These are phyloP conservation scores for Arthroderma uncinatum DNA, from an alignment of 2,329 filamentous ascomycete species.

Conservation along the genomic window DNA sequence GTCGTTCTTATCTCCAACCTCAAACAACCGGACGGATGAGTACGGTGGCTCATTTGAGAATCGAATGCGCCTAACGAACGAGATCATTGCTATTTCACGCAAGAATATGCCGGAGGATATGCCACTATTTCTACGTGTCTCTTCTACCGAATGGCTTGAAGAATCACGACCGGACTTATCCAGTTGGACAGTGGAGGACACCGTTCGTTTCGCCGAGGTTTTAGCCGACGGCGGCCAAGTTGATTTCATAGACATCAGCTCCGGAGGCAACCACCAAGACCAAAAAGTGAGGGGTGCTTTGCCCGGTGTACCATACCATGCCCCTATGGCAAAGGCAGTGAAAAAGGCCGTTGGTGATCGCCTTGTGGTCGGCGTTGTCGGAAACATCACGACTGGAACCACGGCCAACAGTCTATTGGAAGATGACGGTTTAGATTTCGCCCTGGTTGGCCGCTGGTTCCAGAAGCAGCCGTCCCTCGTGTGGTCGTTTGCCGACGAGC, in stretches of 20 bases:
- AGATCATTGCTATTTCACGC: conserved; percentile 54
- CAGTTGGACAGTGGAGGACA: conserved; percentile 58
- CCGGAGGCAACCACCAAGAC: conserved; percentile 55
- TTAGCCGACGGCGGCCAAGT: conserved; percentile 59
- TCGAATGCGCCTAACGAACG: conserved; percentile 54
- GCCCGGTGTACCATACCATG: conserved; percentile 57
- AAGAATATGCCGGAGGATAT: conserved; percentile 52
- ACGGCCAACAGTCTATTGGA: conserved; percentile 54
- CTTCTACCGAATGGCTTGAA: conserved; percentile 67
- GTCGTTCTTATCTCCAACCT: conserved; percentile 55
- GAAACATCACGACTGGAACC: conserved; percentile 57
- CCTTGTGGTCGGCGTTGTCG: conserved; percentile 63
- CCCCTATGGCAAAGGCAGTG: conserved; percentile 58
- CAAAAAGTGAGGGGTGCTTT: conserved; percentile 27
- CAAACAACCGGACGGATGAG: conserved; percentile 54
- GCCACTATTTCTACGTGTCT: conserved; percentile 63
- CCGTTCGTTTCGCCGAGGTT: conserved; percentile 50
- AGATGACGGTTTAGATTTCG: conserved; percentile 51
- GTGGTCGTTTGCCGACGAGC: conserved; percentile 58
- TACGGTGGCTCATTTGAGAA: conserved; percentile 50
- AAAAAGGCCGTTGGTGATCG: conserved; percentile 62
- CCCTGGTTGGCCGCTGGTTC: conserved; percentile 63
- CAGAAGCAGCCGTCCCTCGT: conserved; percentile 73
- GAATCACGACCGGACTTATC: conserved; percentile 43
- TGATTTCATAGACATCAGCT: conserved; percentile 73